phyloP scores from a whole-genome alignment of 2,329 filamentous ascomycete species.

The Colletotrichum costaricense region DNA sequence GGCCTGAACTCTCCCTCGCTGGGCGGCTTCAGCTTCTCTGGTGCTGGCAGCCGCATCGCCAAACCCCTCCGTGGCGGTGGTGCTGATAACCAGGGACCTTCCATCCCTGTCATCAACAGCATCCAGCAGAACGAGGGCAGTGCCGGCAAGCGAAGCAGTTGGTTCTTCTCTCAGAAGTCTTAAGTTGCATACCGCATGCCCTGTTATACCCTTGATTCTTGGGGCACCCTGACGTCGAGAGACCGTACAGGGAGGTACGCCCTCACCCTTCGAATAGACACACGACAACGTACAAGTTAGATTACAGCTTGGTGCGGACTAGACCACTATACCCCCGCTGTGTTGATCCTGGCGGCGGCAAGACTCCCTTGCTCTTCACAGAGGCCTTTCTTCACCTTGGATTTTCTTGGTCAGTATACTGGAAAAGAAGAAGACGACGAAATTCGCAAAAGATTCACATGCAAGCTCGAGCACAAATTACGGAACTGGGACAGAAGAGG shows the following conservation, averaged over 20 bases:
- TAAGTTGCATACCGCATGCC: constrained; percentile 39
- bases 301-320: constrained; percentile 25
- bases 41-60: constrained; percentile 73
- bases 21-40: constrained; percentile 78
- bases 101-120: constrained; percentile 67
- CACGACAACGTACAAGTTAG: constrained; percentile 16
- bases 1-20: constrained; percentile 76
- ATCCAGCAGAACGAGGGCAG: constrained; percentile 68
- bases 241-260: constrained; percentile 1
- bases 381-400: not conserved
- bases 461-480: not conserved
- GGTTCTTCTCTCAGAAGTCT: constrained; percentile 76
- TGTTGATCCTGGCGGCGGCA: constrained; percentile 14
- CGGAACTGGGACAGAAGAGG: not conserved
- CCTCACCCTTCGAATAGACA: constrained; percentile 4
- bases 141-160: constrained; percentile 75
- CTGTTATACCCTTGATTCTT: not conserved
- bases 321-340: constrained; percentile 31
- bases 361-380: not conserved
- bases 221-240: not conserved
- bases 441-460: constrained; percentile 21
- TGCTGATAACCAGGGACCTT: constrained; percentile 54
- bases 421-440: constrained; percentile 10
- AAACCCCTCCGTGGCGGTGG: constrained; percentile 76
- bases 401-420: constrained; percentile 27